Evolutionary conservation across 2,329 filamentous ascomycete genomes (phyloP).

Genomic region (Fusarium pininemorale): DNA sequence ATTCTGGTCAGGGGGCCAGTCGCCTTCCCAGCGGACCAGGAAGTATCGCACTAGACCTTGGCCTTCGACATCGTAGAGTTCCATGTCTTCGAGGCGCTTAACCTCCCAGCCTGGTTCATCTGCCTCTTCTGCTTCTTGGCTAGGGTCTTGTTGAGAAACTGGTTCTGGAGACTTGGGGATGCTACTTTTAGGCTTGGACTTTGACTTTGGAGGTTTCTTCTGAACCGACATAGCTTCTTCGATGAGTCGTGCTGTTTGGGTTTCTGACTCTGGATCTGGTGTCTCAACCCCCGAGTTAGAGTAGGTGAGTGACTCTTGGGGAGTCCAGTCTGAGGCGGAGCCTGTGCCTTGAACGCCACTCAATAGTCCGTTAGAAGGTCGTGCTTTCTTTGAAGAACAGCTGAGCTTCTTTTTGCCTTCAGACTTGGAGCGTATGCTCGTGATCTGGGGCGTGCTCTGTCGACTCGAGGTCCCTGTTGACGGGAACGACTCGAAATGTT

Average conservation of each 20-base stretch:
- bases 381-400: background rate
- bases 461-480: conserved; percentile 9
- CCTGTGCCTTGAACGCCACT: background rate
- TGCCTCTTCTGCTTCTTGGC: background rate
- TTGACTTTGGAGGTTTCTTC: background rate
- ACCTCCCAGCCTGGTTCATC: conserved; percentile 53
- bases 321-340: background rate
- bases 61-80: conserved; percentile 50
- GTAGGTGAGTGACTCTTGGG: background rate
- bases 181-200: background rate
- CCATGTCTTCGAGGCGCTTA: conserved; percentile 55
- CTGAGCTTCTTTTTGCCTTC: background rate
- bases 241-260: background rate
- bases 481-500: background rate
- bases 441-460: conserved; percentile 9
- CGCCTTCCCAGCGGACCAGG: conserved; percentile 64
- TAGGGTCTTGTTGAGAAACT: background rate
- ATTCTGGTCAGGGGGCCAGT: conserved; percentile 66
- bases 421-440: background rate
- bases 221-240: background rate
- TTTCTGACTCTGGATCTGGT: background rate
- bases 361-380: background rate
- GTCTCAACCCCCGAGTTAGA: conserved; percentile 16
- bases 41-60: conserved; percentile 54
- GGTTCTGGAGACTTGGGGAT: background rate